These are phyloP conservation scores for Penicillium sp. DNA, from an alignment of 2,329 filamentous ascomycete species.

Conservation along the genomic window DNA sequence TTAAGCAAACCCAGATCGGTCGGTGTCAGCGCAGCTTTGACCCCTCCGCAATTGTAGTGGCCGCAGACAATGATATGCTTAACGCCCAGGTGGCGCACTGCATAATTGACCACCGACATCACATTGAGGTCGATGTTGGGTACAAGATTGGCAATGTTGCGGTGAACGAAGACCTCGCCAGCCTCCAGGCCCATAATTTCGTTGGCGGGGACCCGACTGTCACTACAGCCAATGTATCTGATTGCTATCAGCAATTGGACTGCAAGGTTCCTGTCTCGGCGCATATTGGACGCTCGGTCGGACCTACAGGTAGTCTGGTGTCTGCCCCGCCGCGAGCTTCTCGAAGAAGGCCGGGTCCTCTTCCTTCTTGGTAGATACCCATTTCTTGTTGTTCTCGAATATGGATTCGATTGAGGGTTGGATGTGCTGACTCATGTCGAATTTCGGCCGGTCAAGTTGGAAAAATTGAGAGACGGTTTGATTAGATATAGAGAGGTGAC, in stretches of 20 bases:
- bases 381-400: constrained; percentile 69
- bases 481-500: not conserved
- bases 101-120: constrained; percentile 40
- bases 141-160: constrained; percentile 41
- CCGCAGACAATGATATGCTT: constrained; percentile 72
- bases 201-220: constrained; percentile 39
- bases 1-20: constrained; percentile 72
- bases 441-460: not conserved
- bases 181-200: constrained; percentile 39
- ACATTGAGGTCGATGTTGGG: constrained; percentile 36
- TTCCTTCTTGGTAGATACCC: constrained; percentile 63
- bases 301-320: constrained; percentile 65
- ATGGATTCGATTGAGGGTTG: constrained; percentile 61
- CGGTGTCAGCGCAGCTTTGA: constrained; percentile 63
- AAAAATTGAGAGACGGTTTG: not conserved
- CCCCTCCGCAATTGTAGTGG: constrained; percentile 70
- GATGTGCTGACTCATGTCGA: constrained; percentile 10
- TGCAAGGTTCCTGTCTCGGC: not conserved
- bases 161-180: constrained; percentile 40
- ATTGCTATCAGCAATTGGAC: not conserved
- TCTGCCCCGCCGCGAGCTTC: constrained; percentile 66
- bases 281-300: not conserved
- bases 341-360: constrained; percentile 68
- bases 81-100: constrained; percentile 51
- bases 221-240: constrained; percentile 43